A percentile compares a stretch with the other conserved stretches of the same genome.
Evolutionary conservation across 2,329 filamentous ascomycete genomes (phyloP).

Genomic region (Sphaerulina musiva): DNA sequence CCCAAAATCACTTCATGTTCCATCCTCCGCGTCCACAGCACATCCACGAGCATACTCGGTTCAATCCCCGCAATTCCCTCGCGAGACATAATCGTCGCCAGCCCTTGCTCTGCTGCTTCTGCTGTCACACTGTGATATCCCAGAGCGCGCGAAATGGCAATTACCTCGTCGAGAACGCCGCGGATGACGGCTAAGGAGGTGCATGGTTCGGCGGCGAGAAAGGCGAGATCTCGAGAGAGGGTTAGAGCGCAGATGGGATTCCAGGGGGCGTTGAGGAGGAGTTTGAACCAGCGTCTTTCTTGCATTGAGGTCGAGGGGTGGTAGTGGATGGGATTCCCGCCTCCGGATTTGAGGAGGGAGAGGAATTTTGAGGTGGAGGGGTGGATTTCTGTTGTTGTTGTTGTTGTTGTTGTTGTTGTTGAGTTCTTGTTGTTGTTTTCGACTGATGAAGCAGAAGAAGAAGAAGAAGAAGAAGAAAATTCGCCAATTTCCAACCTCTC

Average conservation of each 20-base stretch:
- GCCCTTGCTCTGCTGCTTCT: conserved; percentile 35
- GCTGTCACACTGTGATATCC: conserved; percentile 36
- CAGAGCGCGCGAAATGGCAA: conserved; percentile 36
- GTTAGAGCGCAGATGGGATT: conserved; percentile 56
- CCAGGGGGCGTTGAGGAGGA: conserved; percentile 56
- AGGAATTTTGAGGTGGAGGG: background rate
- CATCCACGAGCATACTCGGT: conserved; percentile 48
- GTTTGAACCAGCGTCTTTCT: conserved; percentile 53
- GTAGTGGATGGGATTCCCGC: conserved; percentile 45
- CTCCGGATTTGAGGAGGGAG: conserved; percentile 33
- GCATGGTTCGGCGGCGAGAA: conserved; percentile 38
- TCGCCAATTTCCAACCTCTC: conserved; percentile 48
- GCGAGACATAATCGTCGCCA: conserved; percentile 34
- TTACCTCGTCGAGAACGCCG: conserved; percentile 44
- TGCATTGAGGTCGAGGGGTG: conserved; percentile 45
- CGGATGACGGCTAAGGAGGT: conserved; percentile 35
- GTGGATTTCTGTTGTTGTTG: no score
- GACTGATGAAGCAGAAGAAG: no score
- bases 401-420: no score
- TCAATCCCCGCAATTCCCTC: conserved; percentile 38
- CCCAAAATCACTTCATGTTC: conserved; percentile 49
- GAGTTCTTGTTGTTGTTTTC: no score
- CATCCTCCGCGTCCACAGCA: conserved; percentile 37
- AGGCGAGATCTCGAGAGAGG: conserved; percentile 47
- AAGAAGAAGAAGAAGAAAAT: conserved; percentile 35